phyloP scores from a whole-genome alignment of 1,139 yeast species.

The Scheffersomyces parashehatae region DNA sequence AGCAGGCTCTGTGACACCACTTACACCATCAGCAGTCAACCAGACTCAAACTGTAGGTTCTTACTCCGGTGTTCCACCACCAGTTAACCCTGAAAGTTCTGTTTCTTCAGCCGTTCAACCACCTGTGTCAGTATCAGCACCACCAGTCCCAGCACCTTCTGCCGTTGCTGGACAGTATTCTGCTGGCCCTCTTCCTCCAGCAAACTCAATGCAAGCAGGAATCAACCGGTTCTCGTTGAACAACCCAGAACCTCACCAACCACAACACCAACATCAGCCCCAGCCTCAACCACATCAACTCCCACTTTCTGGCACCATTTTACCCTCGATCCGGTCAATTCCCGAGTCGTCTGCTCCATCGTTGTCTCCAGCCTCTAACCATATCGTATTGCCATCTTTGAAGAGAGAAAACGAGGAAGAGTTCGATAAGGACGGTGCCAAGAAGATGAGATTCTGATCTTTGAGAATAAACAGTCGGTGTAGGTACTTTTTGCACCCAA shows the following conservation, averaged over 20 bases:
- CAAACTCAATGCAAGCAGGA: background rate
- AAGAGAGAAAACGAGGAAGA: slow-evolving; percentile 26
- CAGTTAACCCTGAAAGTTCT: slow-evolving; percentile 1
- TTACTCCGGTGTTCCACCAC: slow-evolving; percentile 1
- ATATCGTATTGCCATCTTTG: slow-evolving; percentile 20
- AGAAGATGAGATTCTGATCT: slow-evolving; percentile 10
- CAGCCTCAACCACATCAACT: too few relatives aligned
- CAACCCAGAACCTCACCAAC: slow-evolving; percentile 1
- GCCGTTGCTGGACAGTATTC: too few relatives aligned
- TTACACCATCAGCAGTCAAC: background rate
- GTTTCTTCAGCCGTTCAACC: background rate
- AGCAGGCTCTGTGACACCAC: slow-evolving; percentile 1
- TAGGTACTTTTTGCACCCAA: too few relatives aligned
- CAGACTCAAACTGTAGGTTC: background rate
- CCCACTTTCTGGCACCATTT: slow-evolving; percentile 5
- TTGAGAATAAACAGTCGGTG: too few relatives aligned
- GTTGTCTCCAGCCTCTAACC: slow-evolving; percentile 3
- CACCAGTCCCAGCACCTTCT: slow-evolving; percentile 1
- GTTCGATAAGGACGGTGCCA: slow-evolving; percentile 6
- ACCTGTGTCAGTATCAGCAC: background rate
- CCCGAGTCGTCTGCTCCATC: slow-evolving; percentile 2
- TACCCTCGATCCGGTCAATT: slow-evolving; percentile 10
- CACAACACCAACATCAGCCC: background rate
- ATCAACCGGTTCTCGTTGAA: slow-evolving; percentile 1
- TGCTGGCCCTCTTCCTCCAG: background rate